Percentiles rank a stretch among this genome's conserved stretches.
These are phyloP conservation scores for Vanrija sp. DNA, from an alignment of 1,284 basidiomycete species.

Conservation along the genomic window DNA sequence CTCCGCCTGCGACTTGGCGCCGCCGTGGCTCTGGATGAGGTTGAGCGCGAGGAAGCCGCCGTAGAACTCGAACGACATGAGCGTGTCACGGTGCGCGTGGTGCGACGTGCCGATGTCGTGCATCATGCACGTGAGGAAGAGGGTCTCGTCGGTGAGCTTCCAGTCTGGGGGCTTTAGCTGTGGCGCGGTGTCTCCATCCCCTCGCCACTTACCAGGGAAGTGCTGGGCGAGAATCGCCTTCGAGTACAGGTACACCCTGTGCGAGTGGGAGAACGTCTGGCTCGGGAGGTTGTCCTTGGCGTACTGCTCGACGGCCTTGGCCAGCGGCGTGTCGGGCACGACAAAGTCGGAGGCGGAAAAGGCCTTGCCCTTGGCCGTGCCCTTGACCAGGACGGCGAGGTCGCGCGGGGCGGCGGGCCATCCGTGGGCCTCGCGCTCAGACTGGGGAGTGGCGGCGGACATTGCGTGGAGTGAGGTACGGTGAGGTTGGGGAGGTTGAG, in stretches of 20 bases:
- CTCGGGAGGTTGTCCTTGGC: constrained; percentile 48
- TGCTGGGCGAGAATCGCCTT: constrained; percentile 14
- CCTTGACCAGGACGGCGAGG: background rate
- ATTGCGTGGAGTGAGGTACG: no score
- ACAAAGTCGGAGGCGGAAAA: background rate
- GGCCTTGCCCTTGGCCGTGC: background rate
- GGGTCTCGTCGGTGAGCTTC: constrained; percentile 54
- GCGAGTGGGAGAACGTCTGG: constrained; percentile 56
- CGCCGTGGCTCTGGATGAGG: constrained; percentile 48
- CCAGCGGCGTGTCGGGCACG: constrained; percentile 15
- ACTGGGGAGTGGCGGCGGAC: no score
- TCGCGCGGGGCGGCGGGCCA: constrained; percentile 9
- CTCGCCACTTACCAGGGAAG: constrained; percentile 5
- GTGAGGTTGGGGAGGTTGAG: no score
- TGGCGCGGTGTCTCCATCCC: no score
- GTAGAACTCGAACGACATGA: constrained; percentile 59
- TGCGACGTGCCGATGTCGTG: constrained; percentile 60
- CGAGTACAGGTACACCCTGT: constrained; percentile 51
- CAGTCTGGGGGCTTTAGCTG: constrained; percentile 8
- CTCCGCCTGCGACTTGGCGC: constrained; percentile 54
- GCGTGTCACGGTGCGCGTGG: constrained; percentile 54
- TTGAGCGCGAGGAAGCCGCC: constrained; percentile 26
- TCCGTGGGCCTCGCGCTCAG: background rate
- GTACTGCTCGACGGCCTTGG: constrained; percentile 10
- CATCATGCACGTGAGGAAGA: constrained; percentile 56